phyloP scores from a whole-genome alignment of 2,329 filamentous ascomycete genomes.

The Hypomyces rosellus region DNA sequence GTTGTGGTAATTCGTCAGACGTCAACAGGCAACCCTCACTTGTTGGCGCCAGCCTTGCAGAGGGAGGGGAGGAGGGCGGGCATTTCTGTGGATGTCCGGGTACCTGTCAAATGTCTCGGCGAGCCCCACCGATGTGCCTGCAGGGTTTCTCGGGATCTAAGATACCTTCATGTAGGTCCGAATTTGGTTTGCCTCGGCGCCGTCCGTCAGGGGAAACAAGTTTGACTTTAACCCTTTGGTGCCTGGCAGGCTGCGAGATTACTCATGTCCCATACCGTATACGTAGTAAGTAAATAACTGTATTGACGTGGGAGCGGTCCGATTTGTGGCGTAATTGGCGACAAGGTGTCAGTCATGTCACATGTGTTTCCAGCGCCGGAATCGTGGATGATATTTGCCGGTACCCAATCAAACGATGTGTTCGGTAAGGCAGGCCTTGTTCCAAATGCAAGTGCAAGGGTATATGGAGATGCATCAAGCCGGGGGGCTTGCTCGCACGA shows the following conservation, averaged over 20 bases:
- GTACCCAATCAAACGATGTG: neutral
- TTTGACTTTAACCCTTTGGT: neutral
- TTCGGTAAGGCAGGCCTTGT: neutral
- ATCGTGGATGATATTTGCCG: neutral
- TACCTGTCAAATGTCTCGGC: neutral
- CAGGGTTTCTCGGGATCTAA: neutral
- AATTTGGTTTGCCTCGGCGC: neutral
- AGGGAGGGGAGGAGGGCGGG: no score
- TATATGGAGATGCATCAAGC: neutral
- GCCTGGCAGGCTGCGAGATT: neutral
- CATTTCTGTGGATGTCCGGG: neutral
- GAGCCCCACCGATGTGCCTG: neutral
- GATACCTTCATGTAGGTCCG: neutral
- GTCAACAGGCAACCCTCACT: no score
- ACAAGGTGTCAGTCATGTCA: neutral
- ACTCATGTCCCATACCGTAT: neutral
- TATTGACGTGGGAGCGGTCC: neutral
- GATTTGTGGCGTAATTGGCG: no score
- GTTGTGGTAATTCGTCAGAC: no score
- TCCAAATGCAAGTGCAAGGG: neutral
- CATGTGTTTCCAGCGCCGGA: neutral
- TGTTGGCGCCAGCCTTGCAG: no score
- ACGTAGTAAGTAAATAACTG: neutral
- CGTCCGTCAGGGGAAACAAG: neutral
- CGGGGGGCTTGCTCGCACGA: neutral